phyloP scores from a whole-genome alignment of 352 stramenopile species.

The Phytopythium sindhum region DNA sequence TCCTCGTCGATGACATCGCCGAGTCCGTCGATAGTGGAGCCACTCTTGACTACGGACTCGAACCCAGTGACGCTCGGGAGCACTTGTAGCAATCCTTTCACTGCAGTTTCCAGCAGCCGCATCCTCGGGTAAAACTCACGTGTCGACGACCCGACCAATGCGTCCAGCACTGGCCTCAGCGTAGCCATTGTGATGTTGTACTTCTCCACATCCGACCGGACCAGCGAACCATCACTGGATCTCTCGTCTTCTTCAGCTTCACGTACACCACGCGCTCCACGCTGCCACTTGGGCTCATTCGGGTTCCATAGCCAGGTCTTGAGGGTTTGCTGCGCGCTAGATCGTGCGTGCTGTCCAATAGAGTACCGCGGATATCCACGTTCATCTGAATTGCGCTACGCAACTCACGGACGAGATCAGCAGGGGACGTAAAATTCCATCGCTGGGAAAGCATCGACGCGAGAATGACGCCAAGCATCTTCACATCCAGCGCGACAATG shows the following conservation, averaged over 20 bases:
- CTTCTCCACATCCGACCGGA: slow-evolving; percentile 1
- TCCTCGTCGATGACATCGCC: too few species aligned
- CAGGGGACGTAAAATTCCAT: not conserved
- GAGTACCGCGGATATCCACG: not conserved
- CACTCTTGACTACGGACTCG: too few species aligned
- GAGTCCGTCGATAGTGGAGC: too few species aligned
- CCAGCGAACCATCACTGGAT: not conserved
- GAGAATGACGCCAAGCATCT: not conserved
- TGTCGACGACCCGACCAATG: not conserved
- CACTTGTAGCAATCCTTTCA: not conserved
- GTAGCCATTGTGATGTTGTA: slow-evolving; percentile 2
- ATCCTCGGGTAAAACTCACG: slow-evolving; percentile 1
- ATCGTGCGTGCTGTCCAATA: not conserved
- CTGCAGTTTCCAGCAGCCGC: not conserved
- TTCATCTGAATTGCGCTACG: not conserved
- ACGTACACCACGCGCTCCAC: not conserved
- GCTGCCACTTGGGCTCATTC: not conserved
- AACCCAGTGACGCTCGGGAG: not conserved
- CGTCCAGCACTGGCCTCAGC: not conserved
- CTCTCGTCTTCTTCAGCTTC: slow-evolving; percentile 5
- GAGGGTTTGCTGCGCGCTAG: not conserved
- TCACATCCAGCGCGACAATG: not conserved
- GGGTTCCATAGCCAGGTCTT: not conserved
- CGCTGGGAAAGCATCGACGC: not conserved
- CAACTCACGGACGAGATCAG: not conserved